Conservation (phyloP, 805 yeast genomes). For the Lipomyces yamadae region DNA sequence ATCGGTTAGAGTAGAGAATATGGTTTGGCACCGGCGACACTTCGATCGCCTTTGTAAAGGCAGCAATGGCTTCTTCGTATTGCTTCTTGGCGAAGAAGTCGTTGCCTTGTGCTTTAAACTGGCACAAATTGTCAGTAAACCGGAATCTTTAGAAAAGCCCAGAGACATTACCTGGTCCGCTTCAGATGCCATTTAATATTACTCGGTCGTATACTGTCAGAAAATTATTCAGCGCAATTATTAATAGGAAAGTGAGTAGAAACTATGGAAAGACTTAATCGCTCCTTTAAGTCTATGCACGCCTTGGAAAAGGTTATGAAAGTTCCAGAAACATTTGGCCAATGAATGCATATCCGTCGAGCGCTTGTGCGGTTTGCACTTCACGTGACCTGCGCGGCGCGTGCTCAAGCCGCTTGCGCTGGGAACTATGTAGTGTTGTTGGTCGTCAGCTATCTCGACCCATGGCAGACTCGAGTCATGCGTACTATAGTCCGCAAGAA, state of each 20-base stretch:
- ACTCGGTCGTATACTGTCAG: neutral
- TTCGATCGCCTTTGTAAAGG: slow-evolving; percentile 85
- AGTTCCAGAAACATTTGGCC: slow-evolving; percentile 10
- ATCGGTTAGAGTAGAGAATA: slow-evolving; percentile 90
- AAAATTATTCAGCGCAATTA: neutral
- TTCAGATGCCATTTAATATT: slow-evolving; percentile 14
- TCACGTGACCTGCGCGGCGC: slow-evolving; percentile 1
- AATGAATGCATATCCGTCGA: neutral
- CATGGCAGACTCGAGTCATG: neutral
- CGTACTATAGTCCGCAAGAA: neutral
- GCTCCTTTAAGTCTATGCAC: neutral
- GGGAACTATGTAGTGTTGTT: too few species aligned
- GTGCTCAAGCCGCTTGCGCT: neutral
- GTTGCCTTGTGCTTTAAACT: slow-evolving; percentile 87
- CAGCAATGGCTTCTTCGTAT: slow-evolving; percentile 75
- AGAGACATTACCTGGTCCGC: slow-evolving; percentile 31
- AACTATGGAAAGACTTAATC: too few species aligned
- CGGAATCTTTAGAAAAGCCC: neutral
- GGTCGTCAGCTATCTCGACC: neutral
- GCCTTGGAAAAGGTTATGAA: slow-evolving; percentile 7
- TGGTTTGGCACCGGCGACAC: slow-evolving; percentile 84
- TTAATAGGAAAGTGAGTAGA: neutral
- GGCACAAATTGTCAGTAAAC: neutral
- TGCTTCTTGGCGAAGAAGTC: slow-evolving; percentile 89
- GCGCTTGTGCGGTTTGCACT: neutral